Evolutionary conservation across 148 eudicot genomes (phyloP).

Genomic region (Selenicereus undatus): DNA sequence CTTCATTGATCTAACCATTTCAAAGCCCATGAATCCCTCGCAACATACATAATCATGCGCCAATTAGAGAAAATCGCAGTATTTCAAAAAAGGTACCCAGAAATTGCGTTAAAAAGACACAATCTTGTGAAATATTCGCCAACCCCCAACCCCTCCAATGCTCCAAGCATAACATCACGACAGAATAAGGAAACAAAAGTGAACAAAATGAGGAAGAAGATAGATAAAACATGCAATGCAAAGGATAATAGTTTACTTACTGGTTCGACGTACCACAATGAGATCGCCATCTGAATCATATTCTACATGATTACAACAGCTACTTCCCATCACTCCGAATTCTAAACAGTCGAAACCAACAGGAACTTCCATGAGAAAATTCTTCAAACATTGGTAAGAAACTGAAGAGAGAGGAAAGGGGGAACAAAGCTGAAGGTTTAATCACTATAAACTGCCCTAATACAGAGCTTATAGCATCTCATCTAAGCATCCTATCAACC

Average conservation of each 20-base stretch:
- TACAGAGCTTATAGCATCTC: neutral
- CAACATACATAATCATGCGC: too few relatives aligned
- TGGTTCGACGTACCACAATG: conserved; percentile 54
- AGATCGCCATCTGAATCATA: conserved; percentile 69
- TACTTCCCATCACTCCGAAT: conserved; percentile 16
- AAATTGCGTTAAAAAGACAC: too few relatives aligned
- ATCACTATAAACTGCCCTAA: too few relatives aligned
- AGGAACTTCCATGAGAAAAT: neutral
- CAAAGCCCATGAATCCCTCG: too few relatives aligned
- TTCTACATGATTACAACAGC: conserved; percentile 10
- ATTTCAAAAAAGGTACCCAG: too few relatives aligned
- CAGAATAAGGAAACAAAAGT: too few relatives aligned
- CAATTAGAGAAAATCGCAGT: too few relatives aligned
- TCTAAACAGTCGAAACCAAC: conserved; percentile 20
- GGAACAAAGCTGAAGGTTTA: neutral
- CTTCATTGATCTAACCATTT: too few relatives aligned
- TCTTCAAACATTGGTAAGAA: conserved; percentile 2
- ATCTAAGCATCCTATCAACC: neutral
- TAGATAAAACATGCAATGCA: neutral
- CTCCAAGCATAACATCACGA: too few relatives aligned
- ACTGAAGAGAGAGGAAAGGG: neutral
- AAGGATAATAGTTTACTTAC: conserved; percentile 32
- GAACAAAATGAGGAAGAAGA: neutral
- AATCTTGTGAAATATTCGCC: too few relatives aligned
- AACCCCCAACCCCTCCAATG: too few relatives aligned